A percentile compares a stretch with the other conserved stretches of the same genome.
Evolutionary conservation across 345 rosid species (phyloP).

Genomic region (Psidium friedrichsthalianum): DNA sequence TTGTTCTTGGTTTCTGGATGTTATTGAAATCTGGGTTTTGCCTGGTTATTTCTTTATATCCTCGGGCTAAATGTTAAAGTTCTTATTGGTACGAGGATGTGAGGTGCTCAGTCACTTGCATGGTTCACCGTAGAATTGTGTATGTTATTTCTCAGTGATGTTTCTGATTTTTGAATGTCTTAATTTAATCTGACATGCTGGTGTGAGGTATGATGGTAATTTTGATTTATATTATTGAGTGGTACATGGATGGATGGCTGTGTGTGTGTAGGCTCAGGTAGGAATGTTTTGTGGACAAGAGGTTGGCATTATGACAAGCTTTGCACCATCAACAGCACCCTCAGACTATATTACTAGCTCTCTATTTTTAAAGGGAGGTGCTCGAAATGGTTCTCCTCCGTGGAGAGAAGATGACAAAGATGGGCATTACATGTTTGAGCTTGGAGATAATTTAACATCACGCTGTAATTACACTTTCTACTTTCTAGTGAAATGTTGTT

Average conservation of each 20-base stretch:
- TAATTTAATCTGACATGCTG: not conserved
- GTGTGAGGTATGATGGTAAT: not conserved
- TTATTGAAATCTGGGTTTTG: not conserved
- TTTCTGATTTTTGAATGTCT: not conserved
- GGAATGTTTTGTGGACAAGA: slow-evolving; percentile 87
- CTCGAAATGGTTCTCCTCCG: slow-evolving; percentile 75
- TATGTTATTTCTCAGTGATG: not conserved
- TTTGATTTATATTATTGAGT: slow-evolving; percentile 29
- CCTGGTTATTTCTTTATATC: not conserved
- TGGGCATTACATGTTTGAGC: slow-evolving; percentile 96
- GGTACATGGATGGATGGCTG: slow-evolving; percentile 68
- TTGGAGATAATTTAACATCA: slow-evolving; percentile 85
- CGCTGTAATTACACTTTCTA: slow-evolving; percentile 75
- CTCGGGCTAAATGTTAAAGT: not conserved
- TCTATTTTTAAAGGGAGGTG: slow-evolving; percentile 32
- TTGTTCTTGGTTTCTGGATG: not conserved
- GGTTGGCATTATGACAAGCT: slow-evolving; percentile 78
- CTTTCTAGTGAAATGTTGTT: slow-evolving; percentile 5
- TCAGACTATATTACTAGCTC: slow-evolving; percentile 36
- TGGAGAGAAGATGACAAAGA: slow-evolving; percentile 96
- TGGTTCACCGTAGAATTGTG: not conserved
- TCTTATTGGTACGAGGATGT: not conserved
- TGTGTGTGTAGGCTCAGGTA: slow-evolving; percentile 99
- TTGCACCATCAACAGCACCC: slow-evolving; percentile 55
- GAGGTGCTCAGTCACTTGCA: not conserved